Conservation (phyloP, 2,329 filamentous ascomycete genomes). For the Neopestalotiopsis sp. region DNA sequence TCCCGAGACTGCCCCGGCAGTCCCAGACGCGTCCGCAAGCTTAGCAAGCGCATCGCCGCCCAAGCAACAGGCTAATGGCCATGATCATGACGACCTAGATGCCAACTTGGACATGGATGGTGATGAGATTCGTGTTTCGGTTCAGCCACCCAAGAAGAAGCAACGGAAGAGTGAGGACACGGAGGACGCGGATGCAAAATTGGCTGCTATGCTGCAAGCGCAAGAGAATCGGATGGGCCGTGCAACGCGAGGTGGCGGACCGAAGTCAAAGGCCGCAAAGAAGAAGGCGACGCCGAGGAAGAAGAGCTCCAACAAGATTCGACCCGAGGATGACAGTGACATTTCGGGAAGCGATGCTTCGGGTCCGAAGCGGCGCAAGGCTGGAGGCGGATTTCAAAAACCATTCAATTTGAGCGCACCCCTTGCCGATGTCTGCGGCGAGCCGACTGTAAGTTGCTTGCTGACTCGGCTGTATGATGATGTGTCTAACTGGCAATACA, state of each 20-base stretch:
- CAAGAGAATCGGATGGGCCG: slow-evolving; percentile 81
- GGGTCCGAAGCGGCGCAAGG: slow-evolving; percentile 72
- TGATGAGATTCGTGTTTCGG: slow-evolving; percentile 53
- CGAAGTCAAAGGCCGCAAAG: slow-evolving; percentile 56
- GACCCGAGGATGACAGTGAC: slow-evolving; percentile 81
- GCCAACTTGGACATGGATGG: slow-evolving; percentile 36
- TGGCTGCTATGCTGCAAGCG: slow-evolving; percentile 87
- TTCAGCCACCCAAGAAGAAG: slow-evolving; percentile 64
- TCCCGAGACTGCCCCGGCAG: slow-evolving; percentile 31
- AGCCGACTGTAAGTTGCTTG: slow-evolving; percentile 61
- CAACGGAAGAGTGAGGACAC: slow-evolving; percentile 64
- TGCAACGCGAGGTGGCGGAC: slow-evolving; percentile 77
- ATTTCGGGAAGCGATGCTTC: slow-evolving; percentile 65
- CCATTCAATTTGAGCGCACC: slow-evolving; percentile 75
- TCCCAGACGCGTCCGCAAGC: slow-evolving; percentile 23
- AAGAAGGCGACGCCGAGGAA: slow-evolving; percentile 67
- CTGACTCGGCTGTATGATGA: background rate
- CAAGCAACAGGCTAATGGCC: slow-evolving; percentile 30
- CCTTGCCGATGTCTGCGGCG: slow-evolving; percentile 70
- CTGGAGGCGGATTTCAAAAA: slow-evolving; percentile 92
- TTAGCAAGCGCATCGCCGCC: slow-evolving; percentile 26
- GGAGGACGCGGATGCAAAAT: slow-evolving; percentile 81
- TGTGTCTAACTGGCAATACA: slow-evolving; percentile 40
- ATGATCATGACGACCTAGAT: slow-evolving; percentile 37
- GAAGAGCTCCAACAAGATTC: slow-evolving; percentile 78